phyloP scores from a whole-genome alignment of 768 basidiomycete species.

The Lentinus brumalis region DNA sequence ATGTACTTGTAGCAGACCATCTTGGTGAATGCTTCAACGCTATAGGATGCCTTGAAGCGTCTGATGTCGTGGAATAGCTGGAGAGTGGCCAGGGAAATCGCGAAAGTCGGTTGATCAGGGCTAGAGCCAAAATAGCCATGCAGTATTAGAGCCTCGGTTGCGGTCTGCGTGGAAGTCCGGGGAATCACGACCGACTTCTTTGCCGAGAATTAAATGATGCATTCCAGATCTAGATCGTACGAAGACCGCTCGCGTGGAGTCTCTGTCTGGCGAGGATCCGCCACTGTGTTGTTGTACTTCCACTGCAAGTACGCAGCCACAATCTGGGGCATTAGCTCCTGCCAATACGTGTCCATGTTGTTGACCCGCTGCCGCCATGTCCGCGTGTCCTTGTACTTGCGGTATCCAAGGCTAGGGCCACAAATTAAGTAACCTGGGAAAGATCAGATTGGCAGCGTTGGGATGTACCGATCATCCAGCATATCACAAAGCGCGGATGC shows the following conservation, averaged over 20 bases:
- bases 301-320: slow-evolving; percentile 9
- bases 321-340: neutral
- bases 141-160: neutral
- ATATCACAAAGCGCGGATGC: neutral
- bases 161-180: neutral
- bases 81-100: slow-evolving; percentile 20
- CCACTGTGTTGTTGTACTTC: neutral
- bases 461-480: neutral
- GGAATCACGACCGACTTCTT: neutral
- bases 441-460: neutral
- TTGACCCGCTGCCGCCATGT: slow-evolving; percentile 12
- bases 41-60: slow-evolving; percentile 21
- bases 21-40: slow-evolving; percentile 24
- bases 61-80: slow-evolving; percentile 13
- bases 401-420: neutral
- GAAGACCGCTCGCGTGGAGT: no score
- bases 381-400: neutral
- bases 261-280: no score
- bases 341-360: slow-evolving; percentile 2
- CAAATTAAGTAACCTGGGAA: neutral
- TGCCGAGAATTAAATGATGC: neutral
- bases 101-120: slow-evolving; percentile 8
- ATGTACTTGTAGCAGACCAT: slow-evolving; percentile 17
- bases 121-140: slow-evolving; percentile 13
- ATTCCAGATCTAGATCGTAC: slow-evolving; percentile 3